Evolutionary conservation across 129 eudicot genomes (phyloP).

Genomic region (Flaveria sonorensis): DNA sequence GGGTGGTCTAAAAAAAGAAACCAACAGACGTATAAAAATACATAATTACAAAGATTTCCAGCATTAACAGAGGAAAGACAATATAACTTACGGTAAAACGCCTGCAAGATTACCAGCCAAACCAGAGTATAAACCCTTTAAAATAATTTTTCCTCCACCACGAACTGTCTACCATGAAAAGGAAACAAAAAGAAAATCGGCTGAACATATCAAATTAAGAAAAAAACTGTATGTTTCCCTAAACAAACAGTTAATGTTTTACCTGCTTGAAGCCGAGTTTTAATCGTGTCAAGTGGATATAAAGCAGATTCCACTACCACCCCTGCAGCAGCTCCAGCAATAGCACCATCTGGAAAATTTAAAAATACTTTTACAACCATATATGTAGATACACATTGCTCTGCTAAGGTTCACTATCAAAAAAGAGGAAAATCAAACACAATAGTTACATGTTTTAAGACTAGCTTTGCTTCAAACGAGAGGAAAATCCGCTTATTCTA

Average conservation of each 20-base stretch:
- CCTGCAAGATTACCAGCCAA: conserved; percentile 84
- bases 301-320: conserved; percentile 76
- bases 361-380: neutral
- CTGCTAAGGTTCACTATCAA: conserved; percentile 7
- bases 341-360: conserved; percentile 65
- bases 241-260: neutral
- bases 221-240: neutral
- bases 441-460: conserved; percentile 8
- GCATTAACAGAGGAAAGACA: neutral
- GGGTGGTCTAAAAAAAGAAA: conserved; percentile 6
- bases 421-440: neutral
- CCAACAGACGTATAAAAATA: neutral
- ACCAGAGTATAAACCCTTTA: conserved; percentile 85
- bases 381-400: conserved; percentile 3
- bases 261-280: conserved; percentile 93
- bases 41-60: neutral
- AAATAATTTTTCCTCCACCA: conserved; percentile 71
- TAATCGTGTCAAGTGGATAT: conserved; percentile 87
- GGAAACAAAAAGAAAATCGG: neutral
- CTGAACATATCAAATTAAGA: neutral
- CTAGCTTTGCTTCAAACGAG: neutral
- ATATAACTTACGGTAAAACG: conserved; percentile 75
- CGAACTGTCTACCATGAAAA: conserved; percentile 60
- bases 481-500: neutral
- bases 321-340: conserved; percentile 96